A percentile compares a stretch with the other conserved stretches of the same genome.
These are phyloP conservation scores for Filosporella fistucella DNA, from an alignment of 495 filamentous ascomycete genomes.

Conservation along the genomic window DNA sequence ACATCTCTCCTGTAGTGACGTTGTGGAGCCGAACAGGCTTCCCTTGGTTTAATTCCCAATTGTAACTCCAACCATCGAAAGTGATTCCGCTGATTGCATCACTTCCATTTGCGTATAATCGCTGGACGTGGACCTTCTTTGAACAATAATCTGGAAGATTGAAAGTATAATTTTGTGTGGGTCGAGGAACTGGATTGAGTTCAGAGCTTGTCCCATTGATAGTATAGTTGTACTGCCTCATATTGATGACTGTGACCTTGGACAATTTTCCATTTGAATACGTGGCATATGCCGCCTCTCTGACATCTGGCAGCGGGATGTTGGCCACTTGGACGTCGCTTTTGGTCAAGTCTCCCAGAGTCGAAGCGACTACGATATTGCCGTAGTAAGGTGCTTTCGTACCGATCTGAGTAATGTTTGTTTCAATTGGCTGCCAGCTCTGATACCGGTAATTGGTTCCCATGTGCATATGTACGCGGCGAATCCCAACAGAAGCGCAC, in stretches of 20 bases:
- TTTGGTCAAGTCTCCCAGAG: constrained; percentile 39
- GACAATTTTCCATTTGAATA: constrained; percentile 42
- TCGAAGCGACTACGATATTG: constrained; percentile 53
- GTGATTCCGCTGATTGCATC: constrained; percentile 59
- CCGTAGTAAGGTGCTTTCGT: constrained; percentile 68
- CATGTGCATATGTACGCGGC: constrained; percentile 62
- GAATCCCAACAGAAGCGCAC: constrained; percentile 51
- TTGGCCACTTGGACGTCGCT: constrained; percentile 33
- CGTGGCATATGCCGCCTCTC: constrained; percentile 54
- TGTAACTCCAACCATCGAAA: constrained; percentile 61
- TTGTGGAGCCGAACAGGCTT: constrained; percentile 51
- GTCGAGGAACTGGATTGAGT: constrained; percentile 25
- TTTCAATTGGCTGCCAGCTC: constrained; percentile 56
- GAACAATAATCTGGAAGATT: constrained; percentile 1
- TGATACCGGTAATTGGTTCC: constrained; percentile 58
- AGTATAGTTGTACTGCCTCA: constrained; percentile 57
- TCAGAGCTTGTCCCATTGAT: constrained; percentile 30
- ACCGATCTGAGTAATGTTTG: constrained; percentile 44
- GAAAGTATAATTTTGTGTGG: constrained; percentile 41
- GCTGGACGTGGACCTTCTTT: constrained; percentile 24
- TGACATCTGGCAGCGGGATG: constrained; percentile 36
- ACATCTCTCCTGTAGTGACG: constrained; percentile 51
- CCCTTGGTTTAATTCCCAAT: constrained; percentile 53
- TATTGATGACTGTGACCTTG: constrained; percentile 53
- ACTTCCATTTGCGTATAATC: constrained; percentile 57